Evolutionary conservation across 2,329 filamentous ascomycete genomes (phyloP).

Genomic region (Diaporthe citriasiana): DNA sequence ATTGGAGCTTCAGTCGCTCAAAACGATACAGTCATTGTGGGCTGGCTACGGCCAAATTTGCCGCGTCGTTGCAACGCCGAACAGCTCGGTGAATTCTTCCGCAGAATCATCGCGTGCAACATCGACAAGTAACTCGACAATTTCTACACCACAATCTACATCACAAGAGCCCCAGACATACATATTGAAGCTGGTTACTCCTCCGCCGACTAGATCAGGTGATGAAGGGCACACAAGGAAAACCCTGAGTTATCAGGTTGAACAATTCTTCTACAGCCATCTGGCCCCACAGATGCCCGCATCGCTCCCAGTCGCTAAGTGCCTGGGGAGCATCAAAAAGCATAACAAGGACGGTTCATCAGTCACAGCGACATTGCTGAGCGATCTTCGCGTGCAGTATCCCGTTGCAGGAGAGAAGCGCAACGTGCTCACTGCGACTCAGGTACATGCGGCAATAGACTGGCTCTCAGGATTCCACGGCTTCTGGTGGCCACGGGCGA

Average conservation of each 20-base stretch:
- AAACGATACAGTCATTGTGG: conserved; percentile 61
- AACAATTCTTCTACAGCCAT: conserved; percentile 74
- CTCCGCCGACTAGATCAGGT: conserved; percentile 43
- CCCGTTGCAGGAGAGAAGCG: conserved; percentile 70
- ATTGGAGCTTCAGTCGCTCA: conserved; percentile 53
- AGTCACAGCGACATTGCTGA: conserved; percentile 69
- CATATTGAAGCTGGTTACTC: conserved; percentile 67
- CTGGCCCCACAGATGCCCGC: conserved; percentile 64
- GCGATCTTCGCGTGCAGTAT: conserved; percentile 66
- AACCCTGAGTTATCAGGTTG: conserved; percentile 76
- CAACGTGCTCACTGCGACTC: conserved; percentile 58
- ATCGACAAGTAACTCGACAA: background rate
- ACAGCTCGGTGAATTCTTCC: background rate
- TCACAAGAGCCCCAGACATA: conserved; percentile 58
- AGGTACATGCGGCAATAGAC: conserved; percentile 68
- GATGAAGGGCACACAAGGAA: conserved; percentile 76
- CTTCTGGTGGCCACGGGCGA: conserved; percentile 60
- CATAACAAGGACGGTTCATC: conserved; percentile 41
- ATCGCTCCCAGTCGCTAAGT: conserved; percentile 63
- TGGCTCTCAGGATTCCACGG: conserved; percentile 76
- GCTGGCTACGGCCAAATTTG: conserved; percentile 70
- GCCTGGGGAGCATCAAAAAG: conserved; percentile 60
- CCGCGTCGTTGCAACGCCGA: conserved; percentile 61
- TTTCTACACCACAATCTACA: conserved; percentile 36
- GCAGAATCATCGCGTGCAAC: background rate